These are phyloP conservation scores for Penstemon eatonii DNA, from an alignment of 257 asterid species.

Conservation along the genomic window DNA sequence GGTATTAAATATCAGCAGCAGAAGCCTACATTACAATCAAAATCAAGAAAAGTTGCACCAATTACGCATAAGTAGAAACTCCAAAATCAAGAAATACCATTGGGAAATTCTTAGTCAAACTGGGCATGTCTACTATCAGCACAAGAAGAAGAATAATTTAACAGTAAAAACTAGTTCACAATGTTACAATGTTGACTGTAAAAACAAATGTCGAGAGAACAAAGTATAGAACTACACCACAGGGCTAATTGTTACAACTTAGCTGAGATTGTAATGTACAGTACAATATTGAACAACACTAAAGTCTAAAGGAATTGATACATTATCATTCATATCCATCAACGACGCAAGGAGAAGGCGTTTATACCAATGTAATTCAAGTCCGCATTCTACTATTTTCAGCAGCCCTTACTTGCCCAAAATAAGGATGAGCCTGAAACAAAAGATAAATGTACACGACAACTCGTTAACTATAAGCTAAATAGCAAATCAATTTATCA, in stretches of 20 bases:
- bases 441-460: slow-evolving; percentile 2
- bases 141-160: not conserved
- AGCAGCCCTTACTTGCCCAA: slow-evolving; percentile 47
- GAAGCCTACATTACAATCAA: too few species aligned
- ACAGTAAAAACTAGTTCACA: not conserved
- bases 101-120: too few species aligned
- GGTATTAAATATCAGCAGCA: too few species aligned
- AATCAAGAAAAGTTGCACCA: too few species aligned
- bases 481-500: not conserved
- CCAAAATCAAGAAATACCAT: too few species aligned
- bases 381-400: slow-evolving; percentile 49
- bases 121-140: not conserved
- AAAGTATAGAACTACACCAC: not conserved
- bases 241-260: not conserved
- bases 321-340: too few species aligned
- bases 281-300: too few species aligned
- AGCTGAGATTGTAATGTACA: not conserved
- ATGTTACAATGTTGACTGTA: not conserved
- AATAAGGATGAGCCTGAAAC: slow-evolving; percentile 47
- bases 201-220: not conserved
- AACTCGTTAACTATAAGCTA: not conserved
- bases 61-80: too few species aligned
- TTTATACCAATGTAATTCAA: too few species aligned
- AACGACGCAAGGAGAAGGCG: too few species aligned
- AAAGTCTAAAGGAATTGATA: too few species aligned